These are phyloP conservation scores for Candida pini DNA, from an alignment of 805 yeast genomes.

Conservation along the genomic window DNA sequence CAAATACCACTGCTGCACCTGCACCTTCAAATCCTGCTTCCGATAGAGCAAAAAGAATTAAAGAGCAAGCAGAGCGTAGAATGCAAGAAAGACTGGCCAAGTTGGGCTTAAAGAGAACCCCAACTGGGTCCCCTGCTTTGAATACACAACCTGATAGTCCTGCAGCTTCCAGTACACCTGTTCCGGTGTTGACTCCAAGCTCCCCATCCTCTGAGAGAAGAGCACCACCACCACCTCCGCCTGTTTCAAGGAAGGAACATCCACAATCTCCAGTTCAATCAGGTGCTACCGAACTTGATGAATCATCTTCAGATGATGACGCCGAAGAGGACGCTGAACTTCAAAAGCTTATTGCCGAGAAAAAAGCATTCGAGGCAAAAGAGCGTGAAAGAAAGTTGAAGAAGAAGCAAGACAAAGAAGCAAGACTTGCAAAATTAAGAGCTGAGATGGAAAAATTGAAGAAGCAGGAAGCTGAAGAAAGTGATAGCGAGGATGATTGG, in stretches of 20 bases:
- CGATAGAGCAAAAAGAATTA: constrained; percentile 73
- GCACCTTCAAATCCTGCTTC: constrained; percentile 34
- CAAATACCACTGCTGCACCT: neutral
- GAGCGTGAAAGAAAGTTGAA: constrained; percentile 34
- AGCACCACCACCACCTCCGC: constrained; percentile 15
- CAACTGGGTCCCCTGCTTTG: constrained; percentile 5
- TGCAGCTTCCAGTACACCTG: no score
- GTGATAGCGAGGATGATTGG: constrained; percentile 14
- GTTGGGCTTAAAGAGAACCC: constrained; percentile 55
- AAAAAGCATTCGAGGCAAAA: constrained; percentile 38
- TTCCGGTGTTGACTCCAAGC: no score
- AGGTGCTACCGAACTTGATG: constrained; percentile 7
- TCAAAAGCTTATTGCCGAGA: constrained; percentile 40
- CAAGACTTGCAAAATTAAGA: constrained; percentile 49
- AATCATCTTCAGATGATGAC: constrained; percentile 9
- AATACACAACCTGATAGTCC: no score
- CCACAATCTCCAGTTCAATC: constrained; percentile 20
- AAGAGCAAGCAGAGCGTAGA: constrained; percentile 73
- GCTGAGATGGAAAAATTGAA: constrained; percentile 53
- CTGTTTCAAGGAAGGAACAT: constrained; percentile 8
- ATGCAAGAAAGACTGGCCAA: constrained; percentile 85
- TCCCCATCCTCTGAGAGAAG: constrained; percentile 12
- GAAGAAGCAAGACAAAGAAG: constrained; percentile 56
- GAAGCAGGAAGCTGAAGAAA: constrained; percentile 33
- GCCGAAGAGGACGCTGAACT: constrained; percentile 37